Conservation (phyloP, 2,329 filamentous ascomycete species). For the Mollisia scopiformis region DNA sequence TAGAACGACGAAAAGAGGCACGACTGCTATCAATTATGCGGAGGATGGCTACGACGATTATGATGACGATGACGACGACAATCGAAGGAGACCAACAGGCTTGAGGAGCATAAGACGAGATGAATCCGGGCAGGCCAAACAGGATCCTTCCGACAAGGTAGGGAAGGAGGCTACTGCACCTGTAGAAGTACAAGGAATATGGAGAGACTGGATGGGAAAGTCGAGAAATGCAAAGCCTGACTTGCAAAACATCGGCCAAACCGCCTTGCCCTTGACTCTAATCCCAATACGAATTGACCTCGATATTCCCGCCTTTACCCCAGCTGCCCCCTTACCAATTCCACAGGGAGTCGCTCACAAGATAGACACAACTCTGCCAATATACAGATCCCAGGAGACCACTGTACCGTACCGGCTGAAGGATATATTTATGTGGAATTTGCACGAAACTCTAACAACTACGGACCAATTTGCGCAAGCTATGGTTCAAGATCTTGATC, state of each 20-base stretch:
- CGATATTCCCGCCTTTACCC: constrained; percentile 80
- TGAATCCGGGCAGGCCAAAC: constrained; percentile 65
- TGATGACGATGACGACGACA: constrained; percentile 75
- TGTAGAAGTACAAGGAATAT: constrained; percentile 86
- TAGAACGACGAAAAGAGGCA: constrained; percentile 95
- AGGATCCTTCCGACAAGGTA: constrained; percentile 72
- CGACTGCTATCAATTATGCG: constrained; percentile 95
- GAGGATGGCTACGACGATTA: constrained; percentile 93
- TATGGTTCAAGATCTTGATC: constrained; percentile 89
- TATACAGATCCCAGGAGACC: constrained; percentile 78
- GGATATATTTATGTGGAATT: constrained; percentile 97
- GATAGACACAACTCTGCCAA: constrained; percentile 73
- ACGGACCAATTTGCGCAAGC: constrained; percentile 94
- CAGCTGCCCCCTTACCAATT: constrained; percentile 65
- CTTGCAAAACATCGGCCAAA: constrained; percentile 64
- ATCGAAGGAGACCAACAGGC: constrained; percentile 73
- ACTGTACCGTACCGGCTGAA: constrained; percentile 87
- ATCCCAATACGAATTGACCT: constrained; percentile 97
- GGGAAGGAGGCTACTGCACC: constrained; percentile 81
- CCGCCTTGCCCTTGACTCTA: constrained; percentile 82
- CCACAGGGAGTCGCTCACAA: constrained; percentile 60
- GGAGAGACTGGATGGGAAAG: constrained; percentile 94
- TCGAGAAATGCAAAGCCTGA: constrained; percentile 57
- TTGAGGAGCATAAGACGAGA: constrained; percentile 81
- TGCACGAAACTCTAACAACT: constrained; percentile 91